Conservation (phyloP, 2,329 filamentous ascomycete species). For the Aureobasidium namibiae region DNA sequence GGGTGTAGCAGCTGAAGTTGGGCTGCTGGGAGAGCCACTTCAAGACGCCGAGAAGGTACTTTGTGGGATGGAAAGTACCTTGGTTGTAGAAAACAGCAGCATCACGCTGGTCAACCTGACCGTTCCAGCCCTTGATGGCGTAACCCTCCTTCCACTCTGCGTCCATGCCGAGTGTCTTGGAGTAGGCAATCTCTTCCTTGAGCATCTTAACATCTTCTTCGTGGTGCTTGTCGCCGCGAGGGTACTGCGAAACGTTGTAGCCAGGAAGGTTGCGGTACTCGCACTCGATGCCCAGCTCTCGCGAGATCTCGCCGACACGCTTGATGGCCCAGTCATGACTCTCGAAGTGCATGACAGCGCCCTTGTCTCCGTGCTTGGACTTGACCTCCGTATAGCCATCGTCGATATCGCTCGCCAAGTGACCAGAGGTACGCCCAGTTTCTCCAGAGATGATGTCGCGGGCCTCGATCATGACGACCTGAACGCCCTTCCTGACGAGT, state of each 20-base stretch:
- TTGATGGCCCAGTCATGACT: constrained; percentile 48
- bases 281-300: constrained; percentile 46
- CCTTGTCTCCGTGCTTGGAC: constrained; percentile 44
- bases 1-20: constrained; percentile 47
- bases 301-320: constrained; percentile 42
- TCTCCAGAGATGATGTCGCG: constrained; percentile 48
- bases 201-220: constrained; percentile 39
- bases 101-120: constrained; percentile 43
- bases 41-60: constrained; percentile 46
- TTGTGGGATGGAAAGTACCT: constrained; percentile 50
- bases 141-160: constrained; percentile 37
- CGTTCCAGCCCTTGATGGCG: constrained; percentile 45
- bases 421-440: constrained; percentile 46
- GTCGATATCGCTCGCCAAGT: constrained; percentile 47
- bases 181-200: constrained; percentile 38
- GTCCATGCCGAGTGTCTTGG: constrained; percentile 37
- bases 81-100: constrained; percentile 41
- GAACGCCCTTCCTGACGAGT: constrained; percentile 41
- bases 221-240: constrained; percentile 34
- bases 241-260: constrained; percentile 45
- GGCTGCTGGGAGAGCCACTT: constrained; percentile 43
- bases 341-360: constrained; percentile 43
- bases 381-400: constrained; percentile 45
- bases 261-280: constrained; percentile 45
- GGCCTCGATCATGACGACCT: constrained; percentile 47